These are phyloP conservation scores for Termitomyces eurrhizus DNA, from an alignment of 768 basidiomycete species.

Conservation along the genomic window DNA sequence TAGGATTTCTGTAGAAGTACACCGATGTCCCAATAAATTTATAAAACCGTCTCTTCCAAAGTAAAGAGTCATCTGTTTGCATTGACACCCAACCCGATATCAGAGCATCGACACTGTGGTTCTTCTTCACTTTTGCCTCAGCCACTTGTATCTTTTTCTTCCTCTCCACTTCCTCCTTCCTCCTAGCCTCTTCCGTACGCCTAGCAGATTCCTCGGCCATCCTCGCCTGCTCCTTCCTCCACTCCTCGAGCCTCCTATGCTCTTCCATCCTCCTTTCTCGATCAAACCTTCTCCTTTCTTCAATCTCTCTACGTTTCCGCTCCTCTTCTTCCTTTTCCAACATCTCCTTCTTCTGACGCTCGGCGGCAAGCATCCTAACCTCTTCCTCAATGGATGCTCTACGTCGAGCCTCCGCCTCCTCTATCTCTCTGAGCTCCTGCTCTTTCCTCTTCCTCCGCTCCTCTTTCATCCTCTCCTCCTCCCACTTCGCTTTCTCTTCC, in stretches of 20 bases:
- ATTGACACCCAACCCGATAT: constrained; percentile 60
- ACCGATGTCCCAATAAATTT: constrained; percentile 45
- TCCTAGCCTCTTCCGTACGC: constrained; percentile 39
- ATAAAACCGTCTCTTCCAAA: constrained; percentile 66
- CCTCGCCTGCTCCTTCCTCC: constrained; percentile 46
- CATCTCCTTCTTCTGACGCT: constrained; percentile 34
- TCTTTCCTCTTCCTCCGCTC: constrained; percentile 39
- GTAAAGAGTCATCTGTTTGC: constrained; percentile 47
- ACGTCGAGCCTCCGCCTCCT: constrained; percentile 40
- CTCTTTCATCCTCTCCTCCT: constrained; percentile 42
- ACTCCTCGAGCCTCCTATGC: constrained; percentile 46
- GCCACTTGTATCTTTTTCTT: constrained; percentile 43
- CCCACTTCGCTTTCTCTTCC: constrained; percentile 36
- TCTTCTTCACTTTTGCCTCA: constrained; percentile 37
- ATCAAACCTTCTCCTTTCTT: constrained; percentile 41
- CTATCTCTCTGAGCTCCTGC: constrained; percentile 33
- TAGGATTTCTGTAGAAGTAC: constrained; percentile 47
- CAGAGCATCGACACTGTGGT: constrained; percentile 30
- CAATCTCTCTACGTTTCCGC: constrained; percentile 36
- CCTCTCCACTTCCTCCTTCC: constrained; percentile 38
- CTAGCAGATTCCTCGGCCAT: constrained; percentile 41
- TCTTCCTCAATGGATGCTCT: constrained; percentile 38
- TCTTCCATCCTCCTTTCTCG: constrained; percentile 48
- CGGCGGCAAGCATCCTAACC: constrained; percentile 30
- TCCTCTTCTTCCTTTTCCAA: constrained; percentile 46